These are phyloP conservation scores for Acacia melanoxylon DNA, from an alignment of 306 rosid genomes.

Conservation along the genomic window DNA sequence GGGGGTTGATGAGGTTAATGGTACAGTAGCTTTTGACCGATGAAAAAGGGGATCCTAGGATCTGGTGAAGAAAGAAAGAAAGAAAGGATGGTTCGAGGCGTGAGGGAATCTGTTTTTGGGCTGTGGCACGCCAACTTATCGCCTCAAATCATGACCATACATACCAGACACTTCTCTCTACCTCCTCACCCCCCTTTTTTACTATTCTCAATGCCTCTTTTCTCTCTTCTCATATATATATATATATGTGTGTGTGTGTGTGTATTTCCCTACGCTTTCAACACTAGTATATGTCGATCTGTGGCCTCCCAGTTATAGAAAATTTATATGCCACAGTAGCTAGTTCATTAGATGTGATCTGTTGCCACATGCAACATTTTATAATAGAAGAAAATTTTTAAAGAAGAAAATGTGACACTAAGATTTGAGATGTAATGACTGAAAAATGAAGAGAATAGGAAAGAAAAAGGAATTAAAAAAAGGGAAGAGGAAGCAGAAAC, in stretches of 20 bases:
- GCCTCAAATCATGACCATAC: constrained; percentile 72
- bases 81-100: constrained; percentile 61
- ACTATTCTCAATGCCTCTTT: constrained; percentile 21
- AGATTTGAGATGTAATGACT: not conserved
- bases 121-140: constrained; percentile 88
- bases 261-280: no score
- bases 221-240: no score
- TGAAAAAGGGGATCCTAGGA: constrained; percentile 67
- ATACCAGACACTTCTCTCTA: not conserved
- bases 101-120: constrained; percentile 77
- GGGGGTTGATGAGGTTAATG: no score
- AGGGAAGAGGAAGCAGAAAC: constrained; percentile 50
- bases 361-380: not conserved
- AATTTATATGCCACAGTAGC: no score
- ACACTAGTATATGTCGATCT: no score
- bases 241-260: no score
- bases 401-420: not conserved
- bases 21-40: not conserved
- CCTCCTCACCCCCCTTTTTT: not conserved
- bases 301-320: no score
- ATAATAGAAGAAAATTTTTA: not conserved
- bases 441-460: not conserved
- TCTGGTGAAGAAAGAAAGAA: constrained; percentile 63
- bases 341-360: not conserved
- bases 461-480: not conserved